A percentile compares a stretch with the other conserved stretches of the same genome.
Conservation (phyloP, 352 stramenopile species). For the Phytophthora pisi region DNA sequence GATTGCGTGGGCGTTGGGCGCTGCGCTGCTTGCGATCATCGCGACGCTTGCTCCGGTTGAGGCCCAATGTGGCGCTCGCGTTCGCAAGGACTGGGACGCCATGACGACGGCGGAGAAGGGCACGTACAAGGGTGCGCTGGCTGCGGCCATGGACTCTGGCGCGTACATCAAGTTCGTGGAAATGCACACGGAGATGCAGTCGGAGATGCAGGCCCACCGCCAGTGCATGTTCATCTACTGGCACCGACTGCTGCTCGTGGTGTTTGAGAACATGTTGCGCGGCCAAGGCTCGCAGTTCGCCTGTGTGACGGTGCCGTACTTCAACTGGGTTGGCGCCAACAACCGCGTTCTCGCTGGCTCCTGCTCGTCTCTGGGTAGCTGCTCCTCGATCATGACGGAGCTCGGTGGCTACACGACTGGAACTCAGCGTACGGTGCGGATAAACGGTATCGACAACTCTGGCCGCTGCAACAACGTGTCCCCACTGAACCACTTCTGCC, state of each 20-base stretch:
- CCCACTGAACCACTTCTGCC: slow-evolving; percentile 66
- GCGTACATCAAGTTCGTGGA: slow-evolving; percentile 69
- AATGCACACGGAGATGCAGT: slow-evolving; percentile 71
- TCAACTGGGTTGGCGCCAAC: slow-evolving; percentile 72
- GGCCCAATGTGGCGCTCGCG: slow-evolving; percentile 36
- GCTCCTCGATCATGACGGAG: slow-evolving; percentile 46
- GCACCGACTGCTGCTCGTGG: slow-evolving; percentile 69
- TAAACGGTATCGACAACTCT: slow-evolving; percentile 53
- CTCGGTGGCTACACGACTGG: slow-evolving; percentile 46
- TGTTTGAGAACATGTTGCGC: slow-evolving; percentile 88
- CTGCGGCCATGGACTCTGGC: slow-evolving; percentile 58
- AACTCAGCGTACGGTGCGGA: slow-evolving; percentile 35
- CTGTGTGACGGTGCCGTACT: slow-evolving; percentile 85
- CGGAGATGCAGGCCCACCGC: slow-evolving; percentile 54
- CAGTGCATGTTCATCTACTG: slow-evolving; percentile 89
- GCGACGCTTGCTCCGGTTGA: not conserved
- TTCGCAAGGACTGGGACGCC: slow-evolving; percentile 58
- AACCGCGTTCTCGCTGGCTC: slow-evolving; percentile 38
- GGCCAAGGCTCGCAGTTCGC: slow-evolving; percentile 51
- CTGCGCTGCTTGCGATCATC: slow-evolving; percentile 10
- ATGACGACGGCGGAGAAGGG: slow-evolving; percentile 46
- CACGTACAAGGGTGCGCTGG: slow-evolving; percentile 54
- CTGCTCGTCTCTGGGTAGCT: slow-evolving; percentile 56
- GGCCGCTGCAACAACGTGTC: slow-evolving; percentile 45
- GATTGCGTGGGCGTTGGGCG: not conserved